Evolutionary conservation across 495 filamentous ascomycete species (phyloP).

Genomic region (Tricharina praecox): DNA sequence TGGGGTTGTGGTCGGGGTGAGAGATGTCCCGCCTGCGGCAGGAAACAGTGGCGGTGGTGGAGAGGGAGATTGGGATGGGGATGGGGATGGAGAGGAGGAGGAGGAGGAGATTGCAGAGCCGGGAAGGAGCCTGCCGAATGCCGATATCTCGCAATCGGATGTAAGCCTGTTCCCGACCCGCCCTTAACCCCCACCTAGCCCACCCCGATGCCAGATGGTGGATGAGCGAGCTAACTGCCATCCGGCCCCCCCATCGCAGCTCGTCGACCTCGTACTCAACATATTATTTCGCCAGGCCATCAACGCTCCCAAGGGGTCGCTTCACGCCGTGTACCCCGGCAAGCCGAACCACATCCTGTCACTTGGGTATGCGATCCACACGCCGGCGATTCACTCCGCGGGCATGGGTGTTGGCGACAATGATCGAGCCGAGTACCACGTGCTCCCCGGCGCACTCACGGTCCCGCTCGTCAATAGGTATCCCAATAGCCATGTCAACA

Average conservation of each 20-base stretch:
- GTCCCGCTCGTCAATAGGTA: conserved; percentile 37
- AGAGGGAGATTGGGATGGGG: too few relatives aligned
- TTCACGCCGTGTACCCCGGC: conserved; percentile 22
- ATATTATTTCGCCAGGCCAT: conserved; percentile 45
- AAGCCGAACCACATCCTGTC: conserved; percentile 24
- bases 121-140: too few relatives aligned
- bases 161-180: background rate
- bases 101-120: too few relatives aligned
- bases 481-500: conserved; percentile 52
- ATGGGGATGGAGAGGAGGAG: too few relatives aligned
- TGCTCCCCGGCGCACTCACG: conserved; percentile 8
- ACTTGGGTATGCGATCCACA: conserved; percentile 25
- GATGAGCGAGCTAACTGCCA: background rate
- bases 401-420: background rate
- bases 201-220: too few relatives aligned
- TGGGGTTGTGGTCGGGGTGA: too few relatives aligned
- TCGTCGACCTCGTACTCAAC: conserved; percentile 72
- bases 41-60: too few relatives aligned
- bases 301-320: conserved; percentile 17
- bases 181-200: too few relatives aligned
- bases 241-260: too few relatives aligned
- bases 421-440: background rate
- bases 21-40: too few relatives aligned
- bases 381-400: too few relatives aligned
- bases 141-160: conserved; percentile 6